phyloP scores from a whole-genome alignment of 371 early-diverging fungal genomes.

The Dentiscutata heterogama region DNA sequence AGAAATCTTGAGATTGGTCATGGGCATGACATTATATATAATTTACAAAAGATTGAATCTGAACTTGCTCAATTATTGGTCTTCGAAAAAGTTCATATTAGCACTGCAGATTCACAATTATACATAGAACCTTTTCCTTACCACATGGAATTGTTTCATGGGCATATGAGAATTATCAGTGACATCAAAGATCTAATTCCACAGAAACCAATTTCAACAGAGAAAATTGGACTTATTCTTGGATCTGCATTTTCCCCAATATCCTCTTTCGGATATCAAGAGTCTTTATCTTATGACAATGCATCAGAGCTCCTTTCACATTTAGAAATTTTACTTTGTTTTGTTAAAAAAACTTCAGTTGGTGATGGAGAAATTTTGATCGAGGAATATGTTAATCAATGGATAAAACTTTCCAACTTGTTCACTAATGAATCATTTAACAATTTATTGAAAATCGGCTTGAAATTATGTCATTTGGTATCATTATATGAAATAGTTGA shows the following conservation, averaged over 20 bases:
- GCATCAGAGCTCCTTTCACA: conserved; percentile 43
- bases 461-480: conserved; percentile 40
- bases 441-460: background rate
- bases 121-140: conserved; percentile 42
- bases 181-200: conserved; percentile 42
- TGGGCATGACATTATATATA: conserved; percentile 41
- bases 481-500: conserved; percentile 46
- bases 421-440: background rate
- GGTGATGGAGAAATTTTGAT: conserved; percentile 35
- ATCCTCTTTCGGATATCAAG: background rate
- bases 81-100: conserved; percentile 40
- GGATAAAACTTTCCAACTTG: conserved; percentile 43
- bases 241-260: background rate
- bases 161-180: conserved; percentile 18
- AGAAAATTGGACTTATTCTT: conserved; percentile 20
- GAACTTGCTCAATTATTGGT: conserved; percentile 39
- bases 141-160: conserved; percentile 46
- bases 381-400: conserved; percentile 42
- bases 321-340: conserved; percentile 46
- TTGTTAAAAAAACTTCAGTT: conserved; percentile 38
- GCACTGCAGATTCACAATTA: conserved; percentile 18
- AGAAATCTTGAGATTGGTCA: conserved; percentile 35
- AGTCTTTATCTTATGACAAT: conserved; percentile 33
- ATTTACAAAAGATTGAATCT: conserved; percentile 43
- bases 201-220: conserved; percentile 25